Evolutionary conservation across 2,329 filamentous ascomycete species (phyloP).

Genomic region (Westerdykella sp.): DNA sequence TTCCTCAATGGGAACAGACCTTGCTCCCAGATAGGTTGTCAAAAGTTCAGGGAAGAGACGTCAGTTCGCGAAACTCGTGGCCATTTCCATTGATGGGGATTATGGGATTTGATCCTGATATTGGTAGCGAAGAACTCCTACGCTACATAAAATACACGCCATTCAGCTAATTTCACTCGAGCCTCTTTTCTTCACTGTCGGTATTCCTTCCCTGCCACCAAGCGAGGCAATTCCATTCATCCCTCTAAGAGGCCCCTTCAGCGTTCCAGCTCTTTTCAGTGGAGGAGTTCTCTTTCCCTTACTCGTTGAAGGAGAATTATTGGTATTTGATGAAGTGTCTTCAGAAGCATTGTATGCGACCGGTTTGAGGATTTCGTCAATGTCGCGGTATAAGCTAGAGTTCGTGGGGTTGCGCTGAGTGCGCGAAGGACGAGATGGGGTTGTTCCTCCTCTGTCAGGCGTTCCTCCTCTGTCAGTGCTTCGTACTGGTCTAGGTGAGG

Average conservation of each 20-base stretch:
- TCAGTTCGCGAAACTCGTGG: no score
- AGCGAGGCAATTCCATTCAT: not conserved
- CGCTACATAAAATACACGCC: no score
- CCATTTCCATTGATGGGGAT: no score
- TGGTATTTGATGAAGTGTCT: no score
- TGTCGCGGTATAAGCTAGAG: slow-evolving; percentile 22
- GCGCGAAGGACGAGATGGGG: no score
- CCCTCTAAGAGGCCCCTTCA: not conserved
- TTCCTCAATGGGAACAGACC: no score
- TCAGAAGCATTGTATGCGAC: not conserved
- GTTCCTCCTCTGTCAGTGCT: slow-evolving; percentile 9
- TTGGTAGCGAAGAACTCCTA: no score
- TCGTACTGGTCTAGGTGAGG: not conserved
- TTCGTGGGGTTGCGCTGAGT: slow-evolving; percentile 4
- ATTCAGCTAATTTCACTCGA: not conserved
- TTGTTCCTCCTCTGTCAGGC: slow-evolving; percentile 10
- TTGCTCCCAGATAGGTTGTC: no score
- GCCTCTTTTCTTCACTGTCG: not conserved
- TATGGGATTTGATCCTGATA: no score
- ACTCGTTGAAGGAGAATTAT: not conserved
- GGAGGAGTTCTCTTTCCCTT: slow-evolving; percentile 6
- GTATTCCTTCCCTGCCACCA: not conserved
- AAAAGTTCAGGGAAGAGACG: no score
- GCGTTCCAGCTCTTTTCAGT: slow-evolving; percentile 6
- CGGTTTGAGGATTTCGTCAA: slow-evolving; percentile 23